Evolutionary conservation across 441 rosid genomes (phyloP).

Genomic region (Gossypium laxum): DNA sequence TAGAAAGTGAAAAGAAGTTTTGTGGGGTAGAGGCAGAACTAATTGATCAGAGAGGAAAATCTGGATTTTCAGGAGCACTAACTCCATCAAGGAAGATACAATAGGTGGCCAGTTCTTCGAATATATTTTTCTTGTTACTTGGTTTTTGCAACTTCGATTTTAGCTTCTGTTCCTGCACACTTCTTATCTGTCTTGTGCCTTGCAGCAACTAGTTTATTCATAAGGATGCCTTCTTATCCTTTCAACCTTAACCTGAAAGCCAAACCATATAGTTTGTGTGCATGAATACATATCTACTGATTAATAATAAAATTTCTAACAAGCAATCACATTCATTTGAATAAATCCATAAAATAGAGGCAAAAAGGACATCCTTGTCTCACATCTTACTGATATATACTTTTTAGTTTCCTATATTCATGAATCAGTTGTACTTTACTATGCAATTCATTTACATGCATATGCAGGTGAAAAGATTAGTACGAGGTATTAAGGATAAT

Average conservation of each 20-base stretch:
- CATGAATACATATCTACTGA: not conserved
- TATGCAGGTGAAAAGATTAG: not conserved
- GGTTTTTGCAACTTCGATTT: constrained; percentile 38
- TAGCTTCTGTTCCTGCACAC: constrained; percentile 46
- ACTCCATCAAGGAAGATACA: constrained; percentile 39
- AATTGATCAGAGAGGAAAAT: not conserved
- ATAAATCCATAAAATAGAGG: not conserved
- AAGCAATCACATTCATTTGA: not conserved
- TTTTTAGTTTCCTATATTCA: not conserved
- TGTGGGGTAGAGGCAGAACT: not conserved
- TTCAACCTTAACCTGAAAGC: constrained; percentile 53
- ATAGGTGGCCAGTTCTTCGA: constrained; percentile 46
- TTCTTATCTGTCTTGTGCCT: constrained; percentile 54
- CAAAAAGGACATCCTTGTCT: not conserved
- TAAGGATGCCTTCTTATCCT: constrained; percentile 51
- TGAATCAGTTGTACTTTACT: not conserved
- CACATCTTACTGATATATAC: not conserved
- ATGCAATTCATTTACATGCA: not conserved
- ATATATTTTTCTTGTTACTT: constrained; percentile 49
- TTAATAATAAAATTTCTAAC: not conserved
- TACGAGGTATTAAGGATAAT: not conserved
- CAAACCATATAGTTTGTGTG: not conserved
- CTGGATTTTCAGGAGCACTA: constrained; percentile 35
- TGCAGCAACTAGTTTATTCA: constrained; percentile 51
- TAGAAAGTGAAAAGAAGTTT: not conserved